Evolutionary conservation across 1,139 yeast species (phyloP), one percentile per base, ranked within the genome.

Genomic region (Diutina catenulata): DNA sequence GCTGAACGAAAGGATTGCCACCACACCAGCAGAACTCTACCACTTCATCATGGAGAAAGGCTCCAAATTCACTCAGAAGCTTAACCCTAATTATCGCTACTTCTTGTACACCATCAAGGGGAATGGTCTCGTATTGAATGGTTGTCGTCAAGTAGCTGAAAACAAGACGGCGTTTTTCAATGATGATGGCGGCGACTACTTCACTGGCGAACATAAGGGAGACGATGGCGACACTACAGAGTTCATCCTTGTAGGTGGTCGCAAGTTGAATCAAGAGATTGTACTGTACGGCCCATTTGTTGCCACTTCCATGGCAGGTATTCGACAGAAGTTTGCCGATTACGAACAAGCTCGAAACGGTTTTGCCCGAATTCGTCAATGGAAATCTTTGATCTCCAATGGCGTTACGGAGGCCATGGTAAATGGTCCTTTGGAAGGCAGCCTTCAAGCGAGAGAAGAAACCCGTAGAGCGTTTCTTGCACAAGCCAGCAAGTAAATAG

Each of bases 221-320:
- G 49, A 59, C 23, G 62, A 57, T 11, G 58, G 76, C 2, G 48
- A 59, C 23, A 61, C 57, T n/a, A 21, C 14, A 9, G 71, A 74
- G 44, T 76, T 87, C 48, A 75, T 82, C 4, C 49, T 87, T 25
- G 63, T 86, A 44, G 94, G 88, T 26, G 96, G 95, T 38, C 62
- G 83, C 55, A 71, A 73, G 31, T 64, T 86, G 43, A 72, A 83
- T 48, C 96, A 87, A 60, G 73, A 76, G 14, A 70, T 81, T 39
- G 83, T 83, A 28, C 95, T 87, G 55, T 82, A 86, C 52, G 96
- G 96, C 10, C 95, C 95, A 14, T 86, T 84, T 55, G 94, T 81
- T 13, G 91, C 83, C 43, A 73, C 79, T 8, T 61, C 79, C 16
- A 63, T 65, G 42, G 76, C 71, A 38, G 72, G 73, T 18, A 78